These are phyloP conservation scores for Ensete glaucum DNA, from an alignment of 176 grass and related monocot species.

Conservation along the genomic window DNA sequence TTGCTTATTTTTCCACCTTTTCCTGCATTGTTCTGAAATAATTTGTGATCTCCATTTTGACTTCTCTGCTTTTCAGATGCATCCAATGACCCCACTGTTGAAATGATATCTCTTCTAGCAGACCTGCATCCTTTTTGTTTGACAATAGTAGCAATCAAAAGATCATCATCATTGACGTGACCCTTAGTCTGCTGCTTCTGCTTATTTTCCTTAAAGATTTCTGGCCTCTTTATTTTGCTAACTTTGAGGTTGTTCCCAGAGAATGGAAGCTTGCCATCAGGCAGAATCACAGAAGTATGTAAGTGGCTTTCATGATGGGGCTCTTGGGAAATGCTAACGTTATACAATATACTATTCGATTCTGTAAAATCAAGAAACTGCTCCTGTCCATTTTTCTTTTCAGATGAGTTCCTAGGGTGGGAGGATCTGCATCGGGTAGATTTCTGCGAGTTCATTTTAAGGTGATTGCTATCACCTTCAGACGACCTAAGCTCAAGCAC, in stretches of 20 bases:
- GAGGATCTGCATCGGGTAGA: not conserved
- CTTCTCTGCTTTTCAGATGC: slow-evolving; percentile 22
- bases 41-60: slow-evolving; percentile 25
- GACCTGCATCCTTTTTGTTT: slow-evolving; percentile 34
- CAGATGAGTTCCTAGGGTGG: not conserved
- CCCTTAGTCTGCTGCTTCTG: slow-evolving; percentile 16
- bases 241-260: slow-evolving; percentile 2
- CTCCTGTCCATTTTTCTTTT: not conserved
- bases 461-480: not conserved
- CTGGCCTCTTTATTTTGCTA: not conserved
- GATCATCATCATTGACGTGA: slow-evolving; percentile 49
- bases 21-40: slow-evolving; percentile 28
- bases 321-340: not conserved
- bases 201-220: slow-evolving; percentile 11
- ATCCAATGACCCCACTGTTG: slow-evolving; percentile 5
- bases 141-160: slow-evolving; percentile 58
- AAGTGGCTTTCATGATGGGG: not conserved
- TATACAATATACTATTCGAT: not conserved
- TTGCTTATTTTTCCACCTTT: slow-evolving; percentile 26
- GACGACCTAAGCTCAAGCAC: not conserved
- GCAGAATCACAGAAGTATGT: not conserved
- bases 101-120: slow-evolving; percentile 21
- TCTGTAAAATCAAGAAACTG: not conserved
- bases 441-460: not conserved
- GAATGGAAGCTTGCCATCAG: slow-evolving; percentile 13